phyloP scores from a whole-genome alignment of 2,329 filamentous ascomycete species.

The Botrytis pseudocinerea region DNA sequence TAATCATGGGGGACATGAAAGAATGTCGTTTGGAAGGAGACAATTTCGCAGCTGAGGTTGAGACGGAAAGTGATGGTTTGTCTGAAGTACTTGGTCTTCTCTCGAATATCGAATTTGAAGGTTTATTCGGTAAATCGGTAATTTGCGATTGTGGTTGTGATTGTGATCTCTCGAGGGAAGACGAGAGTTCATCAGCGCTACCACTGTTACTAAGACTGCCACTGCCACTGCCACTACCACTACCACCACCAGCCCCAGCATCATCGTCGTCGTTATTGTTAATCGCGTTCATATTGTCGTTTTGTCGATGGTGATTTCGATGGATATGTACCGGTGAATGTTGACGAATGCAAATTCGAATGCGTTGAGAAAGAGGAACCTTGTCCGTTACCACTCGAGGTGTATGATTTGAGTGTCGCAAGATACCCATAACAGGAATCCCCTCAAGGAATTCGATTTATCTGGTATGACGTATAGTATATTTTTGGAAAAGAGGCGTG shows the following conservation, averaged over 20 bases:
- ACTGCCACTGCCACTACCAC: not conserved
- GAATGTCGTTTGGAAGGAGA: constrained; percentile 13
- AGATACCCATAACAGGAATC: constrained; percentile 15
- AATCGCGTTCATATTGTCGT: not conserved
- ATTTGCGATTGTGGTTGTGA: constrained; percentile 1
- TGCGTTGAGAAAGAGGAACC: constrained; percentile 13
- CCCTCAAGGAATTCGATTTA: not conserved
- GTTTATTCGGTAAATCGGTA: not conserved
- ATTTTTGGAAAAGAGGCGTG: constrained; percentile 4
- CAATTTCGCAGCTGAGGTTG: constrained; percentile 4
- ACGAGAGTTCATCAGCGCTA: not conserved
- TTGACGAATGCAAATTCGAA: constrained; percentile 20
- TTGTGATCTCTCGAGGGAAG: constrained; percentile 2
- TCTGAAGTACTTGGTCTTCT: constrained; percentile 16
- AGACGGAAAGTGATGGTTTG: constrained; percentile 13
- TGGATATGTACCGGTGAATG: constrained; percentile 14
- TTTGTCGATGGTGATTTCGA: constrained; percentile 5
- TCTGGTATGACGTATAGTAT: constrained; percentile 5
- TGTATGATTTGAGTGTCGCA: constrained; percentile 16
- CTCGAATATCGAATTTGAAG: constrained; percentile 10
- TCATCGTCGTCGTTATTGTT: not conserved
- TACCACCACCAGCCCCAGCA: not conserved
- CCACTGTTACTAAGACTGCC: not conserved
- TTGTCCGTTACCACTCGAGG: constrained; percentile 3
- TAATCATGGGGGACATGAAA: not conserved